phyloP scores from a whole-genome alignment of 805 yeast genomes.

The Scheffersomyces stipitis region DNA sequence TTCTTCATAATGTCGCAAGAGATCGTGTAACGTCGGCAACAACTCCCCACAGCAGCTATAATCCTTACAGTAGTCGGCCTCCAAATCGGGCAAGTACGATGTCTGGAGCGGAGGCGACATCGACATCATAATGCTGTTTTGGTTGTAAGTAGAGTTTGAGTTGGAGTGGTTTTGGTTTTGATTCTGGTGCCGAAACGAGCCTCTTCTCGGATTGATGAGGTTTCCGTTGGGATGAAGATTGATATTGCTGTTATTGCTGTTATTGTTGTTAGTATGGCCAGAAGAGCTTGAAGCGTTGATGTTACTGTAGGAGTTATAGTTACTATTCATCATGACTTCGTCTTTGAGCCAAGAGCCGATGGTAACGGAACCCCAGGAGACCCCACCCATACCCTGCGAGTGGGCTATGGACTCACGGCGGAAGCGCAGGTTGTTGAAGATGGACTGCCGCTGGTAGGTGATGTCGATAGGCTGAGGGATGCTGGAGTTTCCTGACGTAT shows the following conservation, averaged over 20 bases:
- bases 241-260: constrained; percentile 6
- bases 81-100: constrained; percentile 86
- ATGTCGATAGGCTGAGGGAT: constrained; percentile 47
- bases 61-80: constrained; percentile 95
- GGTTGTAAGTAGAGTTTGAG: constrained; percentile 19
- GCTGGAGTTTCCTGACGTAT: constrained; percentile 4
- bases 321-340: constrained; percentile 67
- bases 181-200: constrained; percentile 31
- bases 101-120: constrained; percentile 68
- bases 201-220: constrained; percentile 36
- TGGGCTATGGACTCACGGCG: constrained; percentile 92
- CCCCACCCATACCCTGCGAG: constrained; percentile 97
- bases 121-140: constrained; percentile 23
- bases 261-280: constrained; percentile 14
- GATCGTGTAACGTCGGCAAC: constrained; percentile 90
- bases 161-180: constrained; percentile 12
- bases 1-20: constrained; percentile 93
- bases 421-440: constrained; percentile 45
- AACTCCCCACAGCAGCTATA: constrained; percentile 94
- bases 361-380: constrained; percentile 94
- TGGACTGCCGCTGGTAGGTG: constrained; percentile 41
- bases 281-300: constrained; percentile 2
- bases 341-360: constrained; percentile 96
- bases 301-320: constrained; percentile 14
- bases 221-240: constrained; percentile 15